Evolutionary conservation across 345 rosid genomes (phyloP), one percentile per base, ranked within the genome.

Genomic region (Eucalyptus decipiens): DNA sequence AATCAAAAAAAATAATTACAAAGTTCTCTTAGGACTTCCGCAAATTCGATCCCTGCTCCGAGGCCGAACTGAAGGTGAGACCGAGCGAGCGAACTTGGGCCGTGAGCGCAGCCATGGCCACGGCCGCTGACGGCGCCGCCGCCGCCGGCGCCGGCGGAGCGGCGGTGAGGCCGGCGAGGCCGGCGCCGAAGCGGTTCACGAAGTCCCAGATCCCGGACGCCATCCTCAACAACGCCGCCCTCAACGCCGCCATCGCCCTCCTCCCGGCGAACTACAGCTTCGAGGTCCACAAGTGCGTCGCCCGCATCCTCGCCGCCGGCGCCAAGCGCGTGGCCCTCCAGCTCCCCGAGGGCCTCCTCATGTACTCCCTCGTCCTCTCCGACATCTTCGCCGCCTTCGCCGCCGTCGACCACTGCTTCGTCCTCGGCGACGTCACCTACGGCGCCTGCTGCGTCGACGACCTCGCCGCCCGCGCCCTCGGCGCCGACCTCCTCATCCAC

Each of bases 381-480:
- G 99, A 98, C 89, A 95, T 98, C 92, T 93, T 97, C 93, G 92
- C 95, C 5, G 89, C 98, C 91, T 94, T 94, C 80, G 95, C 96
- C 15, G 97, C 90, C 80, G 97, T 94, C 34, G 67, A 91, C 18
- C 95, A 95, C 89, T 97, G 98, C 92, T 97, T 97, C 89, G 89
- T 97, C 87, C 96, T 97, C 76, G 99, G 98, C 37, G 98, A 96
- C 88, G 99, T 97, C 30, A 96, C 99, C 37, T 97, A 95, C 86
- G 98, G 98, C 30, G 99, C 98, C 13, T 98, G 99, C 90, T 98
- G 99, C 92, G 94, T 96, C 45, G 99, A 97, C 81, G 99, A 97
- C 91, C 92, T 94, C 91, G 93, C 99, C 2, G 98, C 99, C 54
- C 32, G 90, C 76, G 96, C 99, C 9, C 93, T 97, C 24, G 93